Evolutionary conservation across 2,329 filamentous ascomycete genomes (phyloP).

Genomic region (Teratosphaeria gauchensis): DNA sequence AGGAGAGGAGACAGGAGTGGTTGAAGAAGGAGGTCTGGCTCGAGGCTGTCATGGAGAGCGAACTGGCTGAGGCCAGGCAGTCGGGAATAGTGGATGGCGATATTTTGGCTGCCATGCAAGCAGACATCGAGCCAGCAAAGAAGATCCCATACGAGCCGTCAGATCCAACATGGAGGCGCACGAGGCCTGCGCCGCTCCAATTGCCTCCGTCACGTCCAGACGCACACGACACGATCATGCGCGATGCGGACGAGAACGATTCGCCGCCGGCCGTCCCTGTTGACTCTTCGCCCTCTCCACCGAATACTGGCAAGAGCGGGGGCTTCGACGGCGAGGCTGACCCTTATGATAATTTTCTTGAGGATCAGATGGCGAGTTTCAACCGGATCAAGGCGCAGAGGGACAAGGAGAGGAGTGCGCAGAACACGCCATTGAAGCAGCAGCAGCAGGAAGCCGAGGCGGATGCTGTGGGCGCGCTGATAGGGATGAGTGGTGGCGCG

Average conservation of each 20-base stretch:
- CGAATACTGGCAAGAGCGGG: slow-evolving; percentile 19
- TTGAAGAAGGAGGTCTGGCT: slow-evolving; percentile 68
- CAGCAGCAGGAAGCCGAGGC: slow-evolving; percentile 14
- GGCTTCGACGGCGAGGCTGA: slow-evolving; percentile 25
- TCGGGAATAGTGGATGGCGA: slow-evolving; percentile 25
- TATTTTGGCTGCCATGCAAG: slow-evolving; percentile 26
- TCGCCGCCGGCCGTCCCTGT: slow-evolving; percentile 1
- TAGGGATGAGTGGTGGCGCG: slow-evolving; percentile 14
- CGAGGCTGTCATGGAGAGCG: slow-evolving; percentile 64
- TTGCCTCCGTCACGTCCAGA: neutral
- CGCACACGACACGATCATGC: neutral
- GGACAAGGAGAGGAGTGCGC: slow-evolving; percentile 13
- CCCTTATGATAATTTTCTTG: slow-evolving; percentile 26
- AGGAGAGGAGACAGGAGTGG: slow-evolving; percentile 62
- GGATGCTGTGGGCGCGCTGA: slow-evolving; percentile 18
- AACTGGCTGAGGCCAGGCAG: slow-evolving; percentile 42
- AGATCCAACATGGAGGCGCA: slow-evolving; percentile 13
- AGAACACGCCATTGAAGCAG: slow-evolving; percentile 18
- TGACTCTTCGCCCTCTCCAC: slow-evolving; percentile 16
- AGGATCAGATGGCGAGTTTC: slow-evolving; percentile 18
- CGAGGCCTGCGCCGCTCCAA: neutral
- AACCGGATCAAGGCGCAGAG: slow-evolving; percentile 13
- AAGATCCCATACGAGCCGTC: slow-evolving; percentile 20
- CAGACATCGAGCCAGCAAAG: slow-evolving; percentile 27
- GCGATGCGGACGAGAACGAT: slow-evolving; percentile 2